Evolutionary conservation across 2,329 filamentous ascomycete genomes (phyloP).

Genomic region (Mycosphaerella arachidis): DNA sequence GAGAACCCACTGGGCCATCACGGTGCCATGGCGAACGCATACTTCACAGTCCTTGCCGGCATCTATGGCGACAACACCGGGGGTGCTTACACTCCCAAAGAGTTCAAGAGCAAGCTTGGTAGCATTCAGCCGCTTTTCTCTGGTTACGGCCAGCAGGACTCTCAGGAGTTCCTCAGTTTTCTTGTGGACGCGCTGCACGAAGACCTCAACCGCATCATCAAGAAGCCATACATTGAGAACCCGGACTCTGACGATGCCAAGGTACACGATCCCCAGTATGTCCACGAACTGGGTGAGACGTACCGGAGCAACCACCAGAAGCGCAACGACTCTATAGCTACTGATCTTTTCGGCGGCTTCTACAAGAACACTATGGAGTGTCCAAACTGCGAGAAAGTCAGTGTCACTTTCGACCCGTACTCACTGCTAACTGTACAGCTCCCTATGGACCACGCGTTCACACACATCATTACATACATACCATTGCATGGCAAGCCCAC

Average conservation of each 20-base stretch:
- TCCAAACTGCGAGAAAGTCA: slow-evolving; percentile 86
- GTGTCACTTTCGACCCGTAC: slow-evolving; percentile 98
- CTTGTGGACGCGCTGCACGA: slow-evolving; percentile 91
- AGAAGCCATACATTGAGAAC: slow-evolving; percentile 97
- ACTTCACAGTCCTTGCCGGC: slow-evolving; percentile 68
- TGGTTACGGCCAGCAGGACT: slow-evolving; percentile 93
- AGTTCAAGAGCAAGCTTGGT: slow-evolving; percentile 80
- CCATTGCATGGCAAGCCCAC: slow-evolving; percentile 69
- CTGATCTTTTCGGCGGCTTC: slow-evolving; percentile 92
- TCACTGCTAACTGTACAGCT: slow-evolving; percentile 89
- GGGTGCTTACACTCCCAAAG: slow-evolving; percentile 68
- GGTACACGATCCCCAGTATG: slow-evolving; percentile 73
- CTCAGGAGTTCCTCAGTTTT: slow-evolving; percentile 94
- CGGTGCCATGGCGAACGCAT: slow-evolving; percentile 80
- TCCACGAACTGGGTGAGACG: slow-evolving; percentile 77
- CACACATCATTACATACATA: slow-evolving; percentile 68
- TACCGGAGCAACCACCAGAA: slow-evolving; percentile 90
- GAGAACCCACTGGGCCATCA: slow-evolving; percentile 81
- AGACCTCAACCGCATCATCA: slow-evolving; percentile 85
- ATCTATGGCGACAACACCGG: slow-evolving; percentile 68
- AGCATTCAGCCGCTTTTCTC: slow-evolving; percentile 80
- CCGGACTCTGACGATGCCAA: slow-evolving; percentile 97
- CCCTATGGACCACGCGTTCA: slow-evolving; percentile 80
- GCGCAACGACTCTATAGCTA: slow-evolving; percentile 90
- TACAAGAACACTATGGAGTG: slow-evolving; percentile 98